Percentiles rank a stretch among this genome's conserved stretches.
Conservation (phyloP, 495 filamentous ascomycete species). For the Articulospora tetracladia region DNA sequence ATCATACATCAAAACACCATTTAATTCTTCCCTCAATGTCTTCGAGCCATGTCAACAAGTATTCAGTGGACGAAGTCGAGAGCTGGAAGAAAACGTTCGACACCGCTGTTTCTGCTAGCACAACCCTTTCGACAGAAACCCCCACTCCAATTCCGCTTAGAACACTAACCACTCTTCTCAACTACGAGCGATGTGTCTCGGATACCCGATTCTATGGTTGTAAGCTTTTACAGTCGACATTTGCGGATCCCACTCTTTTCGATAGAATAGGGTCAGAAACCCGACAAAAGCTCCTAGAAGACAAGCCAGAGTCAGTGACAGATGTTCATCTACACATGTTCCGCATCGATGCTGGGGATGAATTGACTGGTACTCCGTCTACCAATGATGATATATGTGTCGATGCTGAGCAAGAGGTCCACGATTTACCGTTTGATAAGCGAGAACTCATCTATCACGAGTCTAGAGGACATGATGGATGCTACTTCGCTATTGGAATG, state of each 20-base stretch:
- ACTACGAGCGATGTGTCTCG: neutral
- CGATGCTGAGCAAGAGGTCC: neutral
- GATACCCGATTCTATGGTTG: neutral
- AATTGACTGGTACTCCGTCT: neutral
- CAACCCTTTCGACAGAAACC: too few relatives aligned
- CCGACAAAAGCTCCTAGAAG: too few relatives aligned
- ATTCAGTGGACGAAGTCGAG: too few relatives aligned
- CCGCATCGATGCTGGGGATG: neutral
- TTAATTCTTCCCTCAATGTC: too few relatives aligned
- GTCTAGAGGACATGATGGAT: constrained; percentile 3
- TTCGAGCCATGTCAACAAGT: too few relatives aligned
- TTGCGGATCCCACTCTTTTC: neutral
- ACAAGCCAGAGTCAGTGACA: neutral
- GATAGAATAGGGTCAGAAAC: neutral
- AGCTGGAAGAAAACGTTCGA: too few relatives aligned
- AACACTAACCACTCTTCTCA: neutral
- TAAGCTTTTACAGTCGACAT: neutral
- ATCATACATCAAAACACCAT: too few relatives aligned
- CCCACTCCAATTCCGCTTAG: constrained; percentile 1
- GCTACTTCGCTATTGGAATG: neutral
- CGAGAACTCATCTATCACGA: constrained; percentile 1
- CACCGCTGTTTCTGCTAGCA: too few relatives aligned
- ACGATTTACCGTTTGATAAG: neutral
- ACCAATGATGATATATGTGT: neutral
- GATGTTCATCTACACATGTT: neutral